A percentile compares a stretch with the other conserved stretches of the same genome.
Conservation (phyloP, 2,329 filamentous ascomycete genomes). For the Pseudocercospora cruenta region DNA sequence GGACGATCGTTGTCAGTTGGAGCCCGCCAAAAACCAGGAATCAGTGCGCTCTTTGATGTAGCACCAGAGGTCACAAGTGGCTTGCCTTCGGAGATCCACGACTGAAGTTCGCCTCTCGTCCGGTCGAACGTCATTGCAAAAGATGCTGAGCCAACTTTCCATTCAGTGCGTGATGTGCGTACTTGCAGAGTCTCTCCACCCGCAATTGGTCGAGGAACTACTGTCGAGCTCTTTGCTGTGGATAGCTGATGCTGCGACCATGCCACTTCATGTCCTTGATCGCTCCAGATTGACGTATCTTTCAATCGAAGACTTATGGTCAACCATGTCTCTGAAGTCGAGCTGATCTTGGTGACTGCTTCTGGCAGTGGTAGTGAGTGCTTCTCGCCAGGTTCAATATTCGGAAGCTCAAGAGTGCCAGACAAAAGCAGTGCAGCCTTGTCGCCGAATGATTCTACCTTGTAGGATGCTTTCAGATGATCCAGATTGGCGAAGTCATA, state of each 20-base stretch:
- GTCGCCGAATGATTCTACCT: slow-evolving; percentile 12
- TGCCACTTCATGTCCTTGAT: slow-evolving; percentile 25
- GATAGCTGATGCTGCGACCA: slow-evolving; percentile 28
- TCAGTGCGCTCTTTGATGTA: slow-evolving; percentile 33
- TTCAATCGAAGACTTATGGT: slow-evolving; percentile 52
- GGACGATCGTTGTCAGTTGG: slow-evolving; percentile 66
- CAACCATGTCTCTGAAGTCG: slow-evolving; percentile 47
- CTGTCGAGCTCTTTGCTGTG: neutral
- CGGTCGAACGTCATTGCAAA: slow-evolving; percentile 18
- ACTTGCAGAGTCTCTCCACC: slow-evolving; percentile 6
- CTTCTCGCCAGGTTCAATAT: slow-evolving; percentile 9
- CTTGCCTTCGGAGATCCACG: slow-evolving; percentile 46
- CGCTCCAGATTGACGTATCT: slow-evolving; percentile 51
- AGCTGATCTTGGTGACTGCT: neutral
- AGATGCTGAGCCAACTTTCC: slow-evolving; percentile 9
- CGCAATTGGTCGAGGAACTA: neutral
- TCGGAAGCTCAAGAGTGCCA: slow-evolving; percentile 11
- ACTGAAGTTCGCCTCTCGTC: slow-evolving; percentile 14
- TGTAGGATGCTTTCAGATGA: slow-evolving; percentile 21
- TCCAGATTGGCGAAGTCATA: slow-evolving; percentile 37
- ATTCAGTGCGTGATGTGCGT: slow-evolving; percentile 13
- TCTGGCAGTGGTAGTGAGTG: slow-evolving; percentile 25
- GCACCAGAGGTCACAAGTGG: slow-evolving; percentile 38
- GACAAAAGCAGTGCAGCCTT: slow-evolving; percentile 3
- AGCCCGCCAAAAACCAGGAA: slow-evolving; percentile 62